These are phyloP conservation scores for Irpex sp. DNA, from an alignment of 1,284 basidiomycete species.

Conservation along the genomic window DNA sequence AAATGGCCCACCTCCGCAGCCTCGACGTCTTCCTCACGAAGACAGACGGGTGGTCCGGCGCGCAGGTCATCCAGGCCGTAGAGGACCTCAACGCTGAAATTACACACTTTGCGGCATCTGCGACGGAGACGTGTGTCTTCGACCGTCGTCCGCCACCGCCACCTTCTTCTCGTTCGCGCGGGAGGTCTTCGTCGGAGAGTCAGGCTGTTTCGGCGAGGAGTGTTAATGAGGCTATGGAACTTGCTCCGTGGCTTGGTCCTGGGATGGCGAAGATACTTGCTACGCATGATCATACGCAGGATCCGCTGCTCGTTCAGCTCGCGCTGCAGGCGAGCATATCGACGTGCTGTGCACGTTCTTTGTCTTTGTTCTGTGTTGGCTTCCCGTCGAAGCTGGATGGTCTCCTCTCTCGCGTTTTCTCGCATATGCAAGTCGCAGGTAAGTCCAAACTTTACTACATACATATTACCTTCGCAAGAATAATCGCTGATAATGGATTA, in stretches of 20 bases:
- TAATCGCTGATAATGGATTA: not conserved
- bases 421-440: constrained; percentile 59
- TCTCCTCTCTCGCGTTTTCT: constrained; percentile 58
- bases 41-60: constrained; percentile 68
- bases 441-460: constrained; percentile 21
- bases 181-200: constrained; percentile 19
- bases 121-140: constrained; percentile 51
- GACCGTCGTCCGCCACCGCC: constrained; percentile 5
- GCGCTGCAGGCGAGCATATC: constrained; percentile 65
- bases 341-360: constrained; percentile 56
- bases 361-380: constrained; percentile 67
- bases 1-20: constrained; percentile 42
- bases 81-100: constrained; percentile 75
- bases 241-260: constrained; percentile 52
- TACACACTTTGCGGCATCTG: constrained; percentile 67
- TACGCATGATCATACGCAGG: constrained; percentile 60
- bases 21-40: constrained; percentile 65
- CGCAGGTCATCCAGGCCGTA: constrained; percentile 70
- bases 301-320: constrained; percentile 68
- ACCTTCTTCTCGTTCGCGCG: not conserved
- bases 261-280: constrained; percentile 53
- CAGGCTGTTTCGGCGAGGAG: constrained; percentile 12
- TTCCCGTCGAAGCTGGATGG: constrained; percentile 64
- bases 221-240: constrained; percentile 44
- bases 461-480: not conserved